Evolutionary conservation across 2,329 filamentous ascomycete genomes (phyloP).

Genomic region (Hymenoscyphus fraxineus): DNA sequence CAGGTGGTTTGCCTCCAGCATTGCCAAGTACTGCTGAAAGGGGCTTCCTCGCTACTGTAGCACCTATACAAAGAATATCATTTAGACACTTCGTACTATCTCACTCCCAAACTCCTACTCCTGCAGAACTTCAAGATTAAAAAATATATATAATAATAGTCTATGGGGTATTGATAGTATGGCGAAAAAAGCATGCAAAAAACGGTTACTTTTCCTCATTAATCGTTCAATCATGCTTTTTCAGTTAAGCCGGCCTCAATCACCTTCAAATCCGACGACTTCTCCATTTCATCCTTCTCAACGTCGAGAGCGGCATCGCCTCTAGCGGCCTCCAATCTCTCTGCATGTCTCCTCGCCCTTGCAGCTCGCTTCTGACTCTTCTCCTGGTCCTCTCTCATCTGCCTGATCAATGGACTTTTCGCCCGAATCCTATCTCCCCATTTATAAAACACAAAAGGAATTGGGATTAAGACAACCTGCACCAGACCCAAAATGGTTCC

Average conservation of each 20-base stretch:
- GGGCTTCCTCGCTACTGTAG: background rate
- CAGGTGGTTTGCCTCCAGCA: background rate
- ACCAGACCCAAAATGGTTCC: conserved; percentile 71
- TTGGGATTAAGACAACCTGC: conserved; percentile 71
- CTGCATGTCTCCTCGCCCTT: conserved; percentile 16
- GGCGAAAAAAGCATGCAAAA: background rate
- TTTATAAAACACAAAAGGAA: conserved; percentile 74
- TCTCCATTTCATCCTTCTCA: conserved; percentile 12
- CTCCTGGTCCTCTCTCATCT: conserved; percentile 36
- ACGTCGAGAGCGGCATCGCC: conserved; percentile 11
- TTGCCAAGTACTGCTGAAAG: background rate
- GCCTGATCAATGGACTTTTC: conserved; percentile 44
- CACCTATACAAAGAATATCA: background rate
- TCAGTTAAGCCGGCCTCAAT: conserved; percentile 6
- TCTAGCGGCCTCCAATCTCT: conserved; percentile 12
- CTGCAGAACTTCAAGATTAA: background rate
- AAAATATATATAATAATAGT: background rate
- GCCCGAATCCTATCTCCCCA: conserved; percentile 53
- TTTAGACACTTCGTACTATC: background rate
- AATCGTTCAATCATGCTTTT: background rate
- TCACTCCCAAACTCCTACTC: background rate
- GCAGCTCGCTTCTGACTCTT: conserved; percentile 25
- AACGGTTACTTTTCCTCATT: background rate
- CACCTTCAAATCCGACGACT: background rate
- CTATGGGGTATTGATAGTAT: background rate